Base-by-base conservation (phyloP, 2,329 filamentous ascomycete species). In the Aspergillus fumigatus region DNA sequence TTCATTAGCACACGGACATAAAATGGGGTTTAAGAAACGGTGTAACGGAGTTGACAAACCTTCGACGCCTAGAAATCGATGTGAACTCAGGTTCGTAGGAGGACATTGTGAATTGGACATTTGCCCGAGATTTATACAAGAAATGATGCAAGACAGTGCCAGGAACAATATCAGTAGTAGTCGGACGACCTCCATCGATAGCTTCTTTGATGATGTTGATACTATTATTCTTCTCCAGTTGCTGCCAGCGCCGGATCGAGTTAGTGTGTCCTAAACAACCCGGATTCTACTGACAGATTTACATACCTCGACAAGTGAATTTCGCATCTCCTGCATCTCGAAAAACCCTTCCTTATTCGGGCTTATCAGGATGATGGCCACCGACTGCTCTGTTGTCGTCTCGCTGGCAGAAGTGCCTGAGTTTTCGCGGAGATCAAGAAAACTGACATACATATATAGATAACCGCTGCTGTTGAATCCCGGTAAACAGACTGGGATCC, bases 361-460 rank as follows among this genome's bases (percentile, higher is more conserved):
- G 70, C 91, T 96, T 69, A 99, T 95, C 58, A 99, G 83, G 35
- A 99, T 85, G 57, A 97, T 87, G 25, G 93, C 94, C n/a, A 96
- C 86, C 26, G 84, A 82, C 62, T 94, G 88, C 51, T 91, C 87
- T 51, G 77, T 73, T 21, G 71, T 73, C 57, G 75, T 73, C 38
- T 77, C 70, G 59, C 77, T 69, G 53, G 70, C 65, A 54, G 75
- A 71, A 27, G 73, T 73, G 54, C 74, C 77, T 32, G 74, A 68
- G n/a, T 76, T 78, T 25, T 80, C 73, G 47, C 81, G 78, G 40
- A 84, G 80, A 64, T 90, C 86, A 59, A 99, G 84, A 72, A 97
- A 99, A 78, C 90, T 96, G 70, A 99, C 94, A 69, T 97, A 99
- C 92, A 99, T 97, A 78, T 99, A 97, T 1, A 99, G 82, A 70